phyloP scores from a whole-genome alignment of 2,329 filamentous ascomycete species.

The Arthroderma uncinatum region DNA sequence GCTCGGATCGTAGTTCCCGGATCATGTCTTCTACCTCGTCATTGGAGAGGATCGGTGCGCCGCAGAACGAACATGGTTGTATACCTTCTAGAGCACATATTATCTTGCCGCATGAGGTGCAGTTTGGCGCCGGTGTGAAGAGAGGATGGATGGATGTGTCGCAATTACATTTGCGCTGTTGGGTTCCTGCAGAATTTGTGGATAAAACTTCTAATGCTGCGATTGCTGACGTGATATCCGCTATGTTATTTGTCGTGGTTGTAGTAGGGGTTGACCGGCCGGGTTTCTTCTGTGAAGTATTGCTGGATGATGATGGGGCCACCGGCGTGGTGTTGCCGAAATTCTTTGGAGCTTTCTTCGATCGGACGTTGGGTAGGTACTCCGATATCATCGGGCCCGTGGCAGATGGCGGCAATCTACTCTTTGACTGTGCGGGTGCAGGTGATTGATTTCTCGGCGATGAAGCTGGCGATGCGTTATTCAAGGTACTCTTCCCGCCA shows the following conservation, averaged over 20 bases:
- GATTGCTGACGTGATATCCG: conserved; percentile 63
- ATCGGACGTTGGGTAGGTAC: conserved; percentile 46
- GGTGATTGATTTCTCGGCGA: conserved; percentile 37
- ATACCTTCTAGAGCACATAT: conserved; percentile 90
- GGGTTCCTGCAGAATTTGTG: conserved; percentile 51
- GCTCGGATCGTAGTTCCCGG: conserved; percentile 67
- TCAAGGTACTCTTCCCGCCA: conserved; percentile 15
- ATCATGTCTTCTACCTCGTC: conserved; percentile 79
- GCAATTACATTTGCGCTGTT: conserved; percentile 68
- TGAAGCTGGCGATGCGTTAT: conserved; percentile 29
- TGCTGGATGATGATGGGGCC: conserved; percentile 43
- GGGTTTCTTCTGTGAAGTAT: conserved; percentile 10
- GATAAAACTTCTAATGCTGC: conserved; percentile 70
- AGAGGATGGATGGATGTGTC: conserved; percentile 80
- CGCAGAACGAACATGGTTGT: conserved; percentile 88
- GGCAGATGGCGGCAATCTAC: conserved; percentile 52
- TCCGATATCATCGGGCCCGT: conserved; percentile 76
- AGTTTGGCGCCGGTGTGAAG: conserved; percentile 85
- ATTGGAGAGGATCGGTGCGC: conserved; percentile 56
- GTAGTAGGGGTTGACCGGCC: conserved; percentile 29
- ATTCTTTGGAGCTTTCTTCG: conserved; percentile 42
- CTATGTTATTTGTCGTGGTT: conserved; percentile 36
- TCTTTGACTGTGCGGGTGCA: conserved; percentile 16
- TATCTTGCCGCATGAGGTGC: conserved; percentile 83
- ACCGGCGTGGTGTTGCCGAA: conserved; percentile 29